Base-by-base conservation (phyloP, 2,329 filamentous ascomycete species). In the Aureobasidium lini region DNA sequence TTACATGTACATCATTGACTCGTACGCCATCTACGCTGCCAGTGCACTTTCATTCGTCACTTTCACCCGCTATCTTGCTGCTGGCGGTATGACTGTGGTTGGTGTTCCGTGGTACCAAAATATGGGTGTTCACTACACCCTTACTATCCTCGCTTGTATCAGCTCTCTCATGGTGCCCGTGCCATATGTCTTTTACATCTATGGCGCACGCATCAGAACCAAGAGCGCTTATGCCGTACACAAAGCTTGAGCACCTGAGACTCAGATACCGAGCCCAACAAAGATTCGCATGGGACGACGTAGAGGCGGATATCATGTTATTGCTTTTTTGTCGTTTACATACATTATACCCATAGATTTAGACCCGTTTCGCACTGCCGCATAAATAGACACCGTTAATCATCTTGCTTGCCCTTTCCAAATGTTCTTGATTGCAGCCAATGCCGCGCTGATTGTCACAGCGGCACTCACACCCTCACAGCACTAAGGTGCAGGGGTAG, bases 51-150 rank as follows among this genome's bases (percentile, higher is more conserved):
- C 74, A 0, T 66, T 65, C 53, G 66, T 71, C 43, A 70, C 70
- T 1, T 62, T 70, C 52, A 66, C 65, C 57, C 57, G 70, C 18
- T 72, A 71, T 44, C 34, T 66, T 36, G 66, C 75, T 10, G 72
- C 74, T 2, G 74, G 73, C 0, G 71, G 70, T 0, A 74, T 77
- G 71, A 70, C 72, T 3, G 68, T 77, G 62, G 73, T 72, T 1
- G 68, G 70, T 8, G 65, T 70, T 10, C 73, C 72, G 0, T 73
- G 77, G 70, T 77, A 74, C 52, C 63, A 69, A 23, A 66, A 67
- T 0, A 65, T 77, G 34, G 74, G 75, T 1, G 70, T 73, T 6
- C 75, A 76, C 61, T 77, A 73, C 68, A 74, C 73, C 4, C 68
- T 76, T 67, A 76, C 72, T 10, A 53, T 74, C 31, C 61, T 77